These are phyloP conservation scores for Endotrypanum monterogeii DNA, from an alignment of 208 protist genomes.

Conservation along the genomic window DNA sequence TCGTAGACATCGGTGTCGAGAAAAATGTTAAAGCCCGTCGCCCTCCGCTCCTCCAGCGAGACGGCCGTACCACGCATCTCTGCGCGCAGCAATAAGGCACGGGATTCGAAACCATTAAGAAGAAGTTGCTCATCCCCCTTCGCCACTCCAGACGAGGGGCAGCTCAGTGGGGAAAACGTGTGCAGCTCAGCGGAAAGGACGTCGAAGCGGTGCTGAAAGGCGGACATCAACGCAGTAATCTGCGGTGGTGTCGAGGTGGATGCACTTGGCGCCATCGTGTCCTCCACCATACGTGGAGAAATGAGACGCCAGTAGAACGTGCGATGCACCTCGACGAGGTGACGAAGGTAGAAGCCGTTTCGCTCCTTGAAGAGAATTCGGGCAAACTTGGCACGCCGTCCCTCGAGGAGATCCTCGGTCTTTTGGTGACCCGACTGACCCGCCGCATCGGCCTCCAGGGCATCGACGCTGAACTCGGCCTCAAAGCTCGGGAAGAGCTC, in stretches of 20 bases:
- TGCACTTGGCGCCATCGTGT: background rate
- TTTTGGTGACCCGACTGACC: slow-evolving; percentile 25
- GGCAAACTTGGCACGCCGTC: slow-evolving; percentile 61
- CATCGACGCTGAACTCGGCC: slow-evolving; percentile 79
- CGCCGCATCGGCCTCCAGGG: slow-evolving; percentile 35
- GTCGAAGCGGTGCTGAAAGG: slow-evolving; percentile 76
- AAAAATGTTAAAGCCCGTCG: slow-evolving; percentile 91
- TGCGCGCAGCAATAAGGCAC: slow-evolving; percentile 45
- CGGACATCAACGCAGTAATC: slow-evolving; percentile 26
- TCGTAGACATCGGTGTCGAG: slow-evolving; percentile 86
- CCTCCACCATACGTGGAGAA: slow-evolving; percentile 28
- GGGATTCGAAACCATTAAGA: slow-evolving; percentile 74
- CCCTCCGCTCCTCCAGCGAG: slow-evolving; percentile 54
- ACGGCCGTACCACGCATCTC: slow-evolving; percentile 30
- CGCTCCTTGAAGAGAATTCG: slow-evolving; percentile 77
- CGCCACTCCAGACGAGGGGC: background rate
- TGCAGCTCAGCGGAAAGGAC: slow-evolving; percentile 60
- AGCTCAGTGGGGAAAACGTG: slow-evolving; percentile 13
- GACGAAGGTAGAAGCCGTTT: slow-evolving; percentile 69
- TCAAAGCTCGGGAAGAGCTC: slow-evolving; percentile 94
- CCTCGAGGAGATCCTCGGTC: slow-evolving; percentile 29
- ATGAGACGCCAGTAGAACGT: slow-evolving; percentile 73
- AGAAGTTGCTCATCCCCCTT: slow-evolving; percentile 64
- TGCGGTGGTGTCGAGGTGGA: background rate
- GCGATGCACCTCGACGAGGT: slow-evolving; percentile 68